These are phyloP conservation scores for Coniochaeta sp. DNA, from an alignment of 2,329 filamentous ascomycete species.

Conservation along the genomic window DNA sequence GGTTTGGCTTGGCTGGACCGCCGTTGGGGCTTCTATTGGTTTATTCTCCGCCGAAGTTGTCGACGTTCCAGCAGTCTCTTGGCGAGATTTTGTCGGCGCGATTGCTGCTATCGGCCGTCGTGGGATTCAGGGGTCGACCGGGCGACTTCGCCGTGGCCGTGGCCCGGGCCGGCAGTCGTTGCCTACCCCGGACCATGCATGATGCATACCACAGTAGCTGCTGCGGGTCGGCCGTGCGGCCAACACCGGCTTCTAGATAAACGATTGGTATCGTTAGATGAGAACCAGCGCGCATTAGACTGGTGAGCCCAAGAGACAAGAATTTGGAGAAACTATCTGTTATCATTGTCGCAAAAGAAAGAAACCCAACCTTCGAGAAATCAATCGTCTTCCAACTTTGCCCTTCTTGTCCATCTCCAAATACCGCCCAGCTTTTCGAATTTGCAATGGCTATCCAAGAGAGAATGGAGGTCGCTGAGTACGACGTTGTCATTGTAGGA, in stretches of 20 bases:
- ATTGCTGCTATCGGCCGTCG: not conserved
- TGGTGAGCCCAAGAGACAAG: too few species aligned
- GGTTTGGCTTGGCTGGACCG: too few species aligned
- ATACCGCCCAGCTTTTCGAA: not conserved
- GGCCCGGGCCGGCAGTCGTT: not conserved
- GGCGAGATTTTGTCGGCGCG: not conserved
- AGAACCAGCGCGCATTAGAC: not conserved
- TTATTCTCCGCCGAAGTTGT: not conserved
- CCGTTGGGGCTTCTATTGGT: not conserved
- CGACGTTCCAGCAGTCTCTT: not conserved
- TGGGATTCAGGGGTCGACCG: not conserved
- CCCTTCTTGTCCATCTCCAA: not conserved
- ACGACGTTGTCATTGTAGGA: constrained; percentile 29
- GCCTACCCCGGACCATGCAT: not conserved
- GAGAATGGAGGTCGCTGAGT: not conserved
- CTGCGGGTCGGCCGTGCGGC: not conserved
- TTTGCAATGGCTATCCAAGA: not conserved
- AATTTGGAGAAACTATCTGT: not conserved
- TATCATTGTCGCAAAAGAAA: not conserved
- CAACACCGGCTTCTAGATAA: not conserved
- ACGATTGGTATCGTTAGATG: not conserved
- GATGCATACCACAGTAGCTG: not conserved
- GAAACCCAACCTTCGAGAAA: not conserved
- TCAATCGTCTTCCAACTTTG: not conserved
- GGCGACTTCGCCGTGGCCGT: not conserved